Percentiles rank a stretch among this genome's conserved stretches.
Evolutionary conservation across 2,329 filamentous ascomycete species (phyloP).

Genomic region (Monosporascus sp.): DNA sequence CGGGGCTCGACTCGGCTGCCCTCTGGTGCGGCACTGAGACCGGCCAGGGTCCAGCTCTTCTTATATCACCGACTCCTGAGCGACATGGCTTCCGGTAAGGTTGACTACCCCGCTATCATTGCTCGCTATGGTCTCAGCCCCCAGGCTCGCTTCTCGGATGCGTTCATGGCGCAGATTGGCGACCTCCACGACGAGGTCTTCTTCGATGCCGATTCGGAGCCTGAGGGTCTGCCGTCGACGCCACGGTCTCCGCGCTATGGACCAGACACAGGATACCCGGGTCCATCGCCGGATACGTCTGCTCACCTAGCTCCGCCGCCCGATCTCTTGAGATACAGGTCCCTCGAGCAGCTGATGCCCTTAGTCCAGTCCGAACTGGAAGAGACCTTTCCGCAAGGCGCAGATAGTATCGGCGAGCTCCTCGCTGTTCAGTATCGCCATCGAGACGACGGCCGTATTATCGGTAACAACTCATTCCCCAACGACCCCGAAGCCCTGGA

Average conservation of each 20-base stretch:
- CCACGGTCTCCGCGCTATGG: conserved; percentile 24
- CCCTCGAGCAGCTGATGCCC: conserved; percentile 40
- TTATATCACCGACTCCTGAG: conserved; percentile 84
- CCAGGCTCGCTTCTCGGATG: conserved; percentile 65
- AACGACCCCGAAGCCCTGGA: conserved; percentile 62
- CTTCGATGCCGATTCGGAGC: conserved; percentile 37
- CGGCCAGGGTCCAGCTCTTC: conserved; percentile 81
- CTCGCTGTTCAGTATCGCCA: conserved; percentile 51
- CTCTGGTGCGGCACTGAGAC: conserved; percentile 59
- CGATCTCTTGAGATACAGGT: conserved; percentile 42
- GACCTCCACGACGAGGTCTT: conserved; percentile 62
- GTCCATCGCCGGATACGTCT: conserved; percentile 3
- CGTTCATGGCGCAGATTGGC: conserved; percentile 71
- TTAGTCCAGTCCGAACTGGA: conserved; percentile 43
- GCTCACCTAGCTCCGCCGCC: conserved; percentile 15
- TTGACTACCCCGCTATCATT: conserved; percentile 67
- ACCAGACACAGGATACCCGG: conserved; percentile 21
- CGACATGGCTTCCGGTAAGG: conserved; percentile 62
- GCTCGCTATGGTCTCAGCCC: conserved; percentile 65
- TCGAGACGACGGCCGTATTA: conserved; percentile 45
- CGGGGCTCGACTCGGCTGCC: conserved; percentile 61
- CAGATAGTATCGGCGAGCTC: conserved; percentile 42
- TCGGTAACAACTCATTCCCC: conserved; percentile 55
- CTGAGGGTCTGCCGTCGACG: conserved; percentile 14
- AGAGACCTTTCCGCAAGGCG: conserved; percentile 48